Conservation (phyloP, 2,329 filamentous ascomycete genomes). For the Sporothrix pallida region DNA sequence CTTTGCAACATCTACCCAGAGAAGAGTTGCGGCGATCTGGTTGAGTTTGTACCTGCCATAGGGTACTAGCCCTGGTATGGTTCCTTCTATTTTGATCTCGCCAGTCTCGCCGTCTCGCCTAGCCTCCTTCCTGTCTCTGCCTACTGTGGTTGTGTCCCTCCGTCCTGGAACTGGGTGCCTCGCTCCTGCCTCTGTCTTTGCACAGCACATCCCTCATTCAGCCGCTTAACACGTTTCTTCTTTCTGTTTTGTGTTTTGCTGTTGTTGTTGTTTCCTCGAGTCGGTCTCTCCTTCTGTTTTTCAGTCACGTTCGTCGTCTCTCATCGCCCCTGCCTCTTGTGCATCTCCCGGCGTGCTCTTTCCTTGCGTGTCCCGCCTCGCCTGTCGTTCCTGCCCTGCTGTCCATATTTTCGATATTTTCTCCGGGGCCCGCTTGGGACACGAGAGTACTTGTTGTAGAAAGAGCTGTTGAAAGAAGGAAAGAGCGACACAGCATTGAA, state of each 20-base stretch:
- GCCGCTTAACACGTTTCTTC: slow-evolving; percentile 28
- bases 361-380: neutral
- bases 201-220: slow-evolving; percentile 8
- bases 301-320: neutral
- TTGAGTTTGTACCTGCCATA: no score
- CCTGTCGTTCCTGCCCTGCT: slow-evolving; percentile 8
- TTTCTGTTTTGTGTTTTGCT: neutral
- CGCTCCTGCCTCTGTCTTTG: neutral
- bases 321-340: slow-evolving; percentile 12
- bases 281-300: neutral
- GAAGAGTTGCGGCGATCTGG: slow-evolving; percentile 1
- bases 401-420: neutral
- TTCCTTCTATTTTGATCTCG: neutral
- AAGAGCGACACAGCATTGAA: neutral
- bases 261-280: neutral
- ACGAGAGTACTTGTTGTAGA: neutral
- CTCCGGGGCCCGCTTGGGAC: neutral
- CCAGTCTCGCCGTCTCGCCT: neutral
- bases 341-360: neutral
- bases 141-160: neutral
- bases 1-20: neutral
- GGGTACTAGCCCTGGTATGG: neutral
- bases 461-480: neutral
- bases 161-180: slow-evolving; percentile 10
- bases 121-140: neutral